Conservation (phyloP, 768 basidiomycete genomes). For the Butyriboletus loyo region DNA sequence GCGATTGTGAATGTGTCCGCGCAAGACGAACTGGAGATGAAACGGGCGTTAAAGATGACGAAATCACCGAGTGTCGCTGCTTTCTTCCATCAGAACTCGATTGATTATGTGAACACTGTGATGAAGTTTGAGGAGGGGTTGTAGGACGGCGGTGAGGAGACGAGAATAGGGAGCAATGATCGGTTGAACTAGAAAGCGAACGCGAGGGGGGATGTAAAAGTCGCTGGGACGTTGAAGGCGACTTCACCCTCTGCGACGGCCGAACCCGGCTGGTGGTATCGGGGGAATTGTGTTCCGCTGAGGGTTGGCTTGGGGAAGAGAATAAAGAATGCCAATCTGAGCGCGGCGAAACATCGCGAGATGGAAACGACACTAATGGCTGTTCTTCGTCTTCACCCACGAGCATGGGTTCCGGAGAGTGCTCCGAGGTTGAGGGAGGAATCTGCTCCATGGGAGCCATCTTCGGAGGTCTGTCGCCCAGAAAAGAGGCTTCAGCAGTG, state of each 20-base stretch:
- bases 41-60: slow-evolving; percentile 24
- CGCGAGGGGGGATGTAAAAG: slow-evolving; percentile 3
- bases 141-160: slow-evolving; percentile 11
- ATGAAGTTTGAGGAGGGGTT: slow-evolving; percentile 19
- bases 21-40: slow-evolving; percentile 12
- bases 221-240: background rate
- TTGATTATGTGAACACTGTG: slow-evolving; percentile 7
- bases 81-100: background rate
- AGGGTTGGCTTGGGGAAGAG: slow-evolving; percentile 14
- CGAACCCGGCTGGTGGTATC: background rate
- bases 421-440: background rate
- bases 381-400: background rate
- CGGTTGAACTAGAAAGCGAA: slow-evolving; percentile 15
- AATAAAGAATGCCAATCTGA: slow-evolving; percentile 18
- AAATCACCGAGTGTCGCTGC: background rate
- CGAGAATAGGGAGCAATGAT: slow-evolving; percentile 13
- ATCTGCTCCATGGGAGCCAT: background rate
- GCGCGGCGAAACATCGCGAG: background rate
- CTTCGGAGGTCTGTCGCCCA: background rate
- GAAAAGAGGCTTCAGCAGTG: background rate
- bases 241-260: background rate
- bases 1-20: slow-evolving; percentile 13
- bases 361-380: background rate
- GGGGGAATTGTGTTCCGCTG: background rate
- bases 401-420: background rate